These are phyloP conservation scores for Volutella citrinella DNA, from an alignment of 2,329 filamentous ascomycete genomes.

Conservation along the genomic window DNA sequence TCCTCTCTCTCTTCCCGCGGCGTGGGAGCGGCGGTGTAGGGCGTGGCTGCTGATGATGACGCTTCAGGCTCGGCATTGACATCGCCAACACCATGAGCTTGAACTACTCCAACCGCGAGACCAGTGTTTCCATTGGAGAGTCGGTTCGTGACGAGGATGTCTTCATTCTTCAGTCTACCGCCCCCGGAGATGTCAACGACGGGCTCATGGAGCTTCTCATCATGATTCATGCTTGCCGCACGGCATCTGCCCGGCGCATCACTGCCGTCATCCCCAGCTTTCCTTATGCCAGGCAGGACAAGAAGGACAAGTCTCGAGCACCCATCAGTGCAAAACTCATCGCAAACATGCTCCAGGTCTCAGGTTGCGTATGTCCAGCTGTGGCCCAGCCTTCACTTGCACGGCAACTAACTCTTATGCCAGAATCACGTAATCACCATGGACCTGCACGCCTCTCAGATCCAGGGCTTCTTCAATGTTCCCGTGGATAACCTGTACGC, in stretches of 20 bases:
- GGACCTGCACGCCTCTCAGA: constrained; percentile 92
- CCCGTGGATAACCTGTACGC: constrained; percentile 80
- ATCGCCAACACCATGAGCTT: constrained; percentile 76
- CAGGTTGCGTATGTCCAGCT: constrained; percentile 60
- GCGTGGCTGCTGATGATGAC: constrained; percentile 20
- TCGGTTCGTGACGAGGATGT: constrained; percentile 97
- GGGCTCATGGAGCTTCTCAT: constrained; percentile 97
- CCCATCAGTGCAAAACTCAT: constrained; percentile 95
- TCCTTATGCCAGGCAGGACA: constrained; percentile 94
- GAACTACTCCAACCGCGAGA: constrained; percentile 85
- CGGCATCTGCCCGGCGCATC: constrained; percentile 74
- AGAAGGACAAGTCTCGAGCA: constrained; percentile 92
- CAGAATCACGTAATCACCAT: constrained; percentile 75
- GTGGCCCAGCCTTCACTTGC: too few species aligned
- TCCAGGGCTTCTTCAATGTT: constrained; percentile 92
- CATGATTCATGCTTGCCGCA: constrained; percentile 90
- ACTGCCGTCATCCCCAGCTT: constrained; percentile 96
- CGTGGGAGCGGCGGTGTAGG: constrained; percentile 4
- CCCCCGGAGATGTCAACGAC: constrained; percentile 95
- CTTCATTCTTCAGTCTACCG: constrained; percentile 94
- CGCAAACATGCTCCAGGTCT: constrained; percentile 95
- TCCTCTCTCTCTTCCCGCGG: neutral
- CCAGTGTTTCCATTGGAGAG: constrained; percentile 90
- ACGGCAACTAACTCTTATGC: constrained; percentile 4
- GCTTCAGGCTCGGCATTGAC: constrained; percentile 67